Evolutionary conservation across 345 rosid species (phyloP).

Genomic region (Aurinia saxatilis): DNA sequence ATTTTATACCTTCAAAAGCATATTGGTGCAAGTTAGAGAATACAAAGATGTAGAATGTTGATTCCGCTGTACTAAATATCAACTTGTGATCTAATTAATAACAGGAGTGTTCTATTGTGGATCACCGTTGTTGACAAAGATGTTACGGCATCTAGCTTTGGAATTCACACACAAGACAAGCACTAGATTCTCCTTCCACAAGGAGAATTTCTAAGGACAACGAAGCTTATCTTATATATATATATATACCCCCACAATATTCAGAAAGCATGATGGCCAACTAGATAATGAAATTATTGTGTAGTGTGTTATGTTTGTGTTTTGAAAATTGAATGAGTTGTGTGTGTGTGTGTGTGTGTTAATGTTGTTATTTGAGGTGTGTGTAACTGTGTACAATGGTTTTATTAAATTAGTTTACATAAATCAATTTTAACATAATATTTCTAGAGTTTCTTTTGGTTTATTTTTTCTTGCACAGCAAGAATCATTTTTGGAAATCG

Average conservation of each 20-base stretch:
- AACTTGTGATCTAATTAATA: background rate
- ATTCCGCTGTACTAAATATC: background rate
- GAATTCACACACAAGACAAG: conserved; percentile 62
- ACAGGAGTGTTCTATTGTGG: conserved; percentile 84
- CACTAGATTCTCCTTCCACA: conserved; percentile 69
- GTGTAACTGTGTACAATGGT: background rate
- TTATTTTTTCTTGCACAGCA: background rate
- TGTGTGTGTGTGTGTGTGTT: too few relatives aligned
- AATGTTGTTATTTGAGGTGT: background rate
- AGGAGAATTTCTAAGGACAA: conserved; percentile 55
- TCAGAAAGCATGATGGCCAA: background rate
- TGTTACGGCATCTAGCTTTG: conserved; percentile 50
- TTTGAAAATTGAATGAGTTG: background rate
- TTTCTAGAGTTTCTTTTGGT: background rate
- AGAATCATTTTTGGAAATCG: background rate
- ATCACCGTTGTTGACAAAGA: conserved; percentile 43
- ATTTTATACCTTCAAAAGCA: background rate
- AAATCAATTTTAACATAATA: background rate
- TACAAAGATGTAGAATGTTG: background rate
- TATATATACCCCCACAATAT: background rate
- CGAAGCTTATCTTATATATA: background rate
- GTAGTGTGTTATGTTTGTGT: background rate
- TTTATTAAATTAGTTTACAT: background rate
- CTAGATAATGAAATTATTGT: background rate
- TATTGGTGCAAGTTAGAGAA: background rate